Base-by-base conservation (phyloP, 2,329 filamentous ascomycete species). In the Apiospora koreana region DNA sequence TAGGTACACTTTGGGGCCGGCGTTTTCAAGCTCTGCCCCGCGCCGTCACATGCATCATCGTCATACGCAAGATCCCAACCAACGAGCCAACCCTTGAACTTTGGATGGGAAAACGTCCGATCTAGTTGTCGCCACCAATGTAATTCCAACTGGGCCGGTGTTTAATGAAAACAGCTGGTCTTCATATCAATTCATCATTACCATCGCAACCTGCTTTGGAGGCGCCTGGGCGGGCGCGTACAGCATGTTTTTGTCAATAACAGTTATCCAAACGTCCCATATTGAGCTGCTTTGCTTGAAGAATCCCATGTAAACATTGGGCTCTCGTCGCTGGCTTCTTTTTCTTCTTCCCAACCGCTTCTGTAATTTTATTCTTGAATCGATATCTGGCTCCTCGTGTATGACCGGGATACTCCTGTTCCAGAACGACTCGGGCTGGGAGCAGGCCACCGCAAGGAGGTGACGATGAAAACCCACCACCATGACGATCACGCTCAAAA, bases 11-110 rank as follows among this genome's bases (percentile, higher is more conserved):
- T 62, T 62, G 21, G 54, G 54, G 21, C 28, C 54, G 54, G 54
- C 54, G 54, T 62, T 62, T 62, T 62, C 54, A 62, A 62, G 54
- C 54, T 62, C 54, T 62, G 54, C 54, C 54, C 54, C 54, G 54
- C 54, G 54, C n/a, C 54, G 31, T 62, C 54, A 62, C 54, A 62
- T 62, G 54, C 54, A n/a, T 38, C 54, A 5, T 23, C 54, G 31
- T 38, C 54, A 62, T 62, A 38, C 54, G 31, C 54, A 28, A 62
- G 54, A 38, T 38, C 54, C 54, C 54, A 62, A 62, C 54, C 54
- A 38, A 12, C 54, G 31, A 62, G 38, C 54, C 54, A 38, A 12
- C 31, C 10, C 28, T 38, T 38, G 21, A 62, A 62, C 54, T 62
- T 38, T 62, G 54, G 54, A 62, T 23, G 54, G 8, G 35, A 62